Evolutionary conservation across 768 basidiomycete genomes (phyloP), one percentile per base, ranked within the genome.

Genomic region (Amanita pseudoporphyria): DNA sequence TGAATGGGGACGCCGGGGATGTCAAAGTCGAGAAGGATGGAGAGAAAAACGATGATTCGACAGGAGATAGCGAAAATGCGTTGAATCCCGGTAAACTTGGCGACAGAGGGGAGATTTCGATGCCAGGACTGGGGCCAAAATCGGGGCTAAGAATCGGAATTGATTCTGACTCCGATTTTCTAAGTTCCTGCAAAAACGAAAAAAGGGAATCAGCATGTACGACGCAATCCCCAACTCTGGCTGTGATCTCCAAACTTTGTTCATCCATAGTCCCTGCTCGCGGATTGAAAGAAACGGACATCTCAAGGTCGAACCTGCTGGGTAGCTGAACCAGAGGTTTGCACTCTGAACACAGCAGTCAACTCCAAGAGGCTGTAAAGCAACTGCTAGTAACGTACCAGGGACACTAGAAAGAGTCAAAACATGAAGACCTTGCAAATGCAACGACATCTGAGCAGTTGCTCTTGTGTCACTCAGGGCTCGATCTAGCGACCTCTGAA

Each of bases 401-500:
- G 32, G 2, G 12, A 35, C 32, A 19, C 24, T 18, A 16, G 41
- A 50, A 16, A 40, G 16, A 3, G 49, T 50, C 14, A 22, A 50
- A 5, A 50, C 40, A 32, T 43, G 36, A 26, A 50, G 26, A 24
- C 41, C 38, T 37, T 50, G 49, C 22, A 50, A 43, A 18, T 43
- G 40, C 24, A 50, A 21, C 7, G 49, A 50, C 44, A 86, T 62
- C 3, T 71, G 70, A 2, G 76, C 73, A 10, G 72, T 71, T 16
- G 81, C 85, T 46, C 73, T 75, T 42, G 79, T 81, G 35, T 70
- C 72, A 10, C 81, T 84, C 69, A 83, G 74, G 21, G 84, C 84
- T 46, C 78, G 71, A 53, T 84, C 81, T 69, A 84, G 75, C 21
- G 84, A 77, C 49, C 86, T 70, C 40, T 70, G 71, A 44, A 85